Conservation (phyloP, 2,329 filamentous ascomycete species). For the Penicillium sp. region DNA sequence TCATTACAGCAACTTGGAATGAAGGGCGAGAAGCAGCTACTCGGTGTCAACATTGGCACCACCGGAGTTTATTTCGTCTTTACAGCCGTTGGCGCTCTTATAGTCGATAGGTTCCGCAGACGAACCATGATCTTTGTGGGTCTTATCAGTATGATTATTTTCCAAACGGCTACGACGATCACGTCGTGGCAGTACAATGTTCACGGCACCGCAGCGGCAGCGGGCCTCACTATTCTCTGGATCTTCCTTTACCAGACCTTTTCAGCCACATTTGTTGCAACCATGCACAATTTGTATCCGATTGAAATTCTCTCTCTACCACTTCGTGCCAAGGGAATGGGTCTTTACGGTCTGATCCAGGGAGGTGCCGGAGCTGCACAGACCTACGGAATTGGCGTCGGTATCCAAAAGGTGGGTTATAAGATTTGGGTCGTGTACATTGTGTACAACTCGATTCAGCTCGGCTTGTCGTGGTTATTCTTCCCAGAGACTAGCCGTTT, state of each 20-base stretch:
- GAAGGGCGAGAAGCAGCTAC: slow-evolving; percentile 37
- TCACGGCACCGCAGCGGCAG: slow-evolving; percentile 33
- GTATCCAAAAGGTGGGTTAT: slow-evolving; percentile 50
- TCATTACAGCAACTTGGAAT: slow-evolving; percentile 48
- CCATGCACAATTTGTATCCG: slow-evolving; percentile 52
- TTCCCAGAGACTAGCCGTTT: slow-evolving; percentile 55
- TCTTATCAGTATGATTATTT: slow-evolving; percentile 45
- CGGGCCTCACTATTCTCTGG: slow-evolving; percentile 48
- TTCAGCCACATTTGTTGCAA: slow-evolving; percentile 48
- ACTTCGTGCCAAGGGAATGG: slow-evolving; percentile 50
- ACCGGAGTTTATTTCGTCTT: slow-evolving; percentile 51
- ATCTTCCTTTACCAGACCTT: slow-evolving; percentile 52
- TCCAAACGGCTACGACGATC: slow-evolving; percentile 50
- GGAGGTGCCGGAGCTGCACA: slow-evolving; percentile 47
- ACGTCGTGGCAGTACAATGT: slow-evolving; percentile 49
- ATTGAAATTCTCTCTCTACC: slow-evolving; percentile 48
- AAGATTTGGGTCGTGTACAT: slow-evolving; percentile 56
- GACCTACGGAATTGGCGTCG: slow-evolving; percentile 50
- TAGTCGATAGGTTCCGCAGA: slow-evolving; percentile 46
- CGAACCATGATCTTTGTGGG: slow-evolving; percentile 49
- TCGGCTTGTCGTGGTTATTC: slow-evolving; percentile 51
- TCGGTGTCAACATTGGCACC: slow-evolving; percentile 47
- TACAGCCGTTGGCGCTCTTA: slow-evolving; percentile 44
- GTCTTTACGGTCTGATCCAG: slow-evolving; percentile 48
- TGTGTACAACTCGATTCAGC: slow-evolving; percentile 50